Evolutionary conservation across 495 filamentous ascomycete species (phyloP), one percentile per base, ranked within the genome.

Genomic region (Parathielavia appendiculata): DNA sequence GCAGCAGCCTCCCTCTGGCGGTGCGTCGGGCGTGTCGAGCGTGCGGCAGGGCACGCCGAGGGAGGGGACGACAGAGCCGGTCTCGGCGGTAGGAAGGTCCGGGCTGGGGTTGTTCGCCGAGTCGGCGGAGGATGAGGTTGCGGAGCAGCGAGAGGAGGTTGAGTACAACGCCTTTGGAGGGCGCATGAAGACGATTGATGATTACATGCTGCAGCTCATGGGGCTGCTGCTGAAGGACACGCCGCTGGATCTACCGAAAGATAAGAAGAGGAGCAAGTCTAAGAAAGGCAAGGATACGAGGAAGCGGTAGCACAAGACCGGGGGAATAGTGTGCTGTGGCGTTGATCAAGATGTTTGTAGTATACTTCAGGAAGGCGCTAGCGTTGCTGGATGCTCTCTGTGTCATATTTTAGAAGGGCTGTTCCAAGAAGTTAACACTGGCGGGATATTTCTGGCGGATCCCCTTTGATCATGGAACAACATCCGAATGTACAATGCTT

Each of bases 161-260:
- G 82, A 85, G 61, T 72, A 73, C 13, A 85, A 84, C 60, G 75
- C 77, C 1, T 79, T 71, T 71, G 78, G 79, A n/a, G 76, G 76
- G 54, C 68, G 65, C 43, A 79, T 85, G 35, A 79, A 83, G 59
- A 81, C 65, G 0, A 80, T 95, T 30, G 92, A 98, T 65, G 89
- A 92, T 43, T 96, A 90, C 67, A 89, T 97, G 82, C 73, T 97
- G 54, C 75, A 77, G 30, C 83, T 83, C 58, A 87, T 95, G 83
- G 79, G 88, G 59, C 84, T 79, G 76, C 84, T 91, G 68, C 77
- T 93, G 49, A 84, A 86, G 64, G 84, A 88, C 56, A 86, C 91
- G 56, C 85, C 88, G 30, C 78, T 96, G 51, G 85, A 90, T 58
- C 79, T 90, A 54, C 90, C 91, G 5, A 80, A 79, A 63, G 90